Evolutionary conservation across 106 monocot species (phyloP).

Genomic region (Allium cepa): DNA sequence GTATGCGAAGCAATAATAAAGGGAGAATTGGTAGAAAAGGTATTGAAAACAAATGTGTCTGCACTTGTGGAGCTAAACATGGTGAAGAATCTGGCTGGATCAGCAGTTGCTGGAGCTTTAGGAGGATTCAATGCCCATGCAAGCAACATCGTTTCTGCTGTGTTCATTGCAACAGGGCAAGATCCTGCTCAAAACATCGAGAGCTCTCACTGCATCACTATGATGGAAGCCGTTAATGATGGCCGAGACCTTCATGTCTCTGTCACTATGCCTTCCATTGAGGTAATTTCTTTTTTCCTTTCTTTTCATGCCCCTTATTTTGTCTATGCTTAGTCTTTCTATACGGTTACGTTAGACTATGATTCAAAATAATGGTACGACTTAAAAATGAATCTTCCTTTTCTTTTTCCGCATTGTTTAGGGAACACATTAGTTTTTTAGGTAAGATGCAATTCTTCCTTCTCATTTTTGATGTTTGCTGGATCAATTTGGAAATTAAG

Average conservation of each 20-base stretch:
- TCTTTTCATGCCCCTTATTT: too few relatives aligned
- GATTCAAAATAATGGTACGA: too few relatives aligned
- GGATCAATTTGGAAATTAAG: too few relatives aligned
- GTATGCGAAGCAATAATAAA: constrained; percentile 81
- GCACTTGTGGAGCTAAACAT: constrained; percentile 74
- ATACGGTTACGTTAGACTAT: too few relatives aligned
- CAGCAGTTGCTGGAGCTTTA: constrained; percentile 85
- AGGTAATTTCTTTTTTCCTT: constrained; percentile 25
- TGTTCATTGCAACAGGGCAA: constrained; percentile 88
- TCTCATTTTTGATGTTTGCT: too few relatives aligned
- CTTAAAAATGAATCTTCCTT: too few relatives aligned
- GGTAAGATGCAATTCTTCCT: too few relatives aligned
- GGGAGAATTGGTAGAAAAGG: constrained; percentile 66
- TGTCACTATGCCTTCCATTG: constrained; percentile 91
- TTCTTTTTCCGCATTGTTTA: too few relatives aligned
- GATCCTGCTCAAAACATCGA: constrained; percentile 95
- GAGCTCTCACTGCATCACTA: constrained; percentile 90
- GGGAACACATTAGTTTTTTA: too few relatives aligned
- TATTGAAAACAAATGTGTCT: constrained; percentile 59
- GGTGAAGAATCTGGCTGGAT: constrained; percentile 83
- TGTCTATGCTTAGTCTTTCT: too few relatives aligned
- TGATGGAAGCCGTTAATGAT: constrained; percentile 85
- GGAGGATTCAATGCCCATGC: constrained; percentile 96
- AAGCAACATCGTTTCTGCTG: constrained; percentile 77
- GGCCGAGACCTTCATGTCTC: constrained; percentile 80